A percentile compares a stretch with the other conserved stretches of the same genome.
phyloP scores from a whole-genome alignment of 257 asterid species.

The Mitragyna speciosa region DNA sequence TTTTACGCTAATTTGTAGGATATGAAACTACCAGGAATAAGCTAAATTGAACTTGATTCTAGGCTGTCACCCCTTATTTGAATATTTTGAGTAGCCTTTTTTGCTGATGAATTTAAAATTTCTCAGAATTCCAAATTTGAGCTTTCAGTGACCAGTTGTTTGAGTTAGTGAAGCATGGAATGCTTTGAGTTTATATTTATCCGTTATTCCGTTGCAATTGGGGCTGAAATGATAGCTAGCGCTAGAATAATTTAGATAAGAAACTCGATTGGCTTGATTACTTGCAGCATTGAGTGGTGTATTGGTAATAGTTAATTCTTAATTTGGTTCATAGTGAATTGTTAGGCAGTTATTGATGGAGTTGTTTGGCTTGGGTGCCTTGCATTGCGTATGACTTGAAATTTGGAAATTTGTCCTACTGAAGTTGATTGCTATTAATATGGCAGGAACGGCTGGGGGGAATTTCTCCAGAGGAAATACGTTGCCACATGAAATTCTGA shows the following conservation, averaged over 20 bases:
- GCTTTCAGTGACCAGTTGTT: background rate
- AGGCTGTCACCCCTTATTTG: background rate
- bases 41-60: background rate
- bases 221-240: background rate
- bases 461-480: constrained; percentile 47
- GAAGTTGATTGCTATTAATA: constrained; percentile 23
- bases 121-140: background rate
- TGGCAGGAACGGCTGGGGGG: constrained; percentile 49
- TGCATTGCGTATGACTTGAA: background rate
- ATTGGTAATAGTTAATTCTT: background rate
- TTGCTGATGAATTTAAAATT: background rate
- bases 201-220: background rate
- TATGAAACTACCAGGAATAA: background rate
- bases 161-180: background rate
- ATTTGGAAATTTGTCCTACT: constrained; percentile 11
- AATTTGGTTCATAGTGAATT: background rate
- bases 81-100: background rate
- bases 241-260: background rate
- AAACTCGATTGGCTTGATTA: background rate
- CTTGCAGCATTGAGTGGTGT: background rate
- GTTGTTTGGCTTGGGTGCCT: background rate
- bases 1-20: background rate
- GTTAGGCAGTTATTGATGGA: background rate
- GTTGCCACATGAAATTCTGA: constrained; percentile 48
- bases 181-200: background rate